phyloP scores from a whole-genome alignment of 768 basidiomycete species.

The Lactarius trivialis region DNA sequence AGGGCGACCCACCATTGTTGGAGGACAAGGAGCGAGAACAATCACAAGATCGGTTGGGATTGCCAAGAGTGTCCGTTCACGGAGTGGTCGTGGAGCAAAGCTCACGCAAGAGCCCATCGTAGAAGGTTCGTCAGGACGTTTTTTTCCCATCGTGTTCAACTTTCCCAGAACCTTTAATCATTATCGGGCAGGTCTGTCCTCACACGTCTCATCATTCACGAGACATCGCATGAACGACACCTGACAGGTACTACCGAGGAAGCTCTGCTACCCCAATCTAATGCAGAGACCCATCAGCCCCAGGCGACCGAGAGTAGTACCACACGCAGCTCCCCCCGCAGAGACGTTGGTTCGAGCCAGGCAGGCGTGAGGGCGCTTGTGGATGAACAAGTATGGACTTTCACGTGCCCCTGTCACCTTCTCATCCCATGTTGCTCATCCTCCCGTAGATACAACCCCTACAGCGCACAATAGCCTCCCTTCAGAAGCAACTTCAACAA shows the following conservation, averaged over 20 bases:
- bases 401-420: not conserved
- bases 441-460: constrained; percentile 14
- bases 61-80: constrained; percentile 44
- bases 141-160: not conserved
- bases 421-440: not conserved
- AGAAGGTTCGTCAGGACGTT: constrained; percentile 29
- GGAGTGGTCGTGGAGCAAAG: constrained; percentile 43
- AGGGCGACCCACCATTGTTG: constrained; percentile 59
- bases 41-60: constrained; percentile 53
- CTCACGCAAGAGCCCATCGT: constrained; percentile 50
- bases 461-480: constrained; percentile 14
- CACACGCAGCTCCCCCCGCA: not conserved
- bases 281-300: not conserved
- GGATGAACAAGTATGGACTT: constrained; percentile 16
- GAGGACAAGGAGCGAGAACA: constrained; percentile 59
- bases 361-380: constrained; percentile 8
- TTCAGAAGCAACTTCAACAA: constrained; percentile 21
- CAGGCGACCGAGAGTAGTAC: constrained; percentile 2
- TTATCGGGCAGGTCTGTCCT: constrained; percentile 8
- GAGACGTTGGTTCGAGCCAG: not conserved
- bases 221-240: constrained; percentile 5
- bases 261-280: constrained; percentile 8
- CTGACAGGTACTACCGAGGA: constrained; percentile 7
- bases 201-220: not conserved
- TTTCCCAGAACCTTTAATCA: not conserved